A percentile compares a stretch with the other conserved stretches of the same genome.
phyloP scores from a whole-genome alignment of 2,329 filamentous ascomycete species.

The Aquanectria penicillioides region DNA sequence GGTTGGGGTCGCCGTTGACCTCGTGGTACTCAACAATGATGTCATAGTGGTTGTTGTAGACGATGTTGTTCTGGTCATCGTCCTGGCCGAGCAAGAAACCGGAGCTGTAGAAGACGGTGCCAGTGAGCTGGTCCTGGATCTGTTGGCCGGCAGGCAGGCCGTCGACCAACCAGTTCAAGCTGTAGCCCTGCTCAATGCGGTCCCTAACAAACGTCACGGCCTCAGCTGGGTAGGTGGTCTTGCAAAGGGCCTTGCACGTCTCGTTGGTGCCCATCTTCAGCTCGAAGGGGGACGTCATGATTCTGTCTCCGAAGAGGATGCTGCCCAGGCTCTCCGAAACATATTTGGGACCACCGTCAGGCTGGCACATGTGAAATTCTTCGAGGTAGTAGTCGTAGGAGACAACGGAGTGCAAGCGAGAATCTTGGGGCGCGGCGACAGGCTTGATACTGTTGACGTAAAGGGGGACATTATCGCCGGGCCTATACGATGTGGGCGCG shows the following conservation, averaged over 20 bases:
- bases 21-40: slow-evolving; percentile 93
- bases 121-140: slow-evolving; percentile 79
- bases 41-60: slow-evolving; percentile 94
- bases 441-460: slow-evolving; percentile 94
- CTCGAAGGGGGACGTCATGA: slow-evolving; percentile 95
- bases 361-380: slow-evolving; percentile 87
- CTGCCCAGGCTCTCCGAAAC: slow-evolving; percentile 87
- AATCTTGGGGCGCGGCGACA: slow-evolving; percentile 78
- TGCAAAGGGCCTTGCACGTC: slow-evolving; percentile 84
- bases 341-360: slow-evolving; percentile 78
- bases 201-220: slow-evolving; percentile 83
- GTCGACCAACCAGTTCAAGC: slow-evolving; percentile 95
- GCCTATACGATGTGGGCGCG: slow-evolving; percentile 90
- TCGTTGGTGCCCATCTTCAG: slow-evolving; percentile 88
- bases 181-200: slow-evolving; percentile 86
- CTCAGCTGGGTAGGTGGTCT: slow-evolving; percentile 68
- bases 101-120: slow-evolving; percentile 86
- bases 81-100: slow-evolving; percentile 81
- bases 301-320: slow-evolving; percentile 96
- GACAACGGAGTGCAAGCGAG: slow-evolving; percentile 88
- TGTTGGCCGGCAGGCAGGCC: slow-evolving; percentile 90
- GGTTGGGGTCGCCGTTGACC: slow-evolving; percentile 70
- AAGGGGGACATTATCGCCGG: slow-evolving; percentile 82
- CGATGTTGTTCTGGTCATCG: slow-evolving; percentile 64
- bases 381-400: slow-evolving; percentile 96